Evolutionary conservation across 192 early-diverging fungal species (phyloP), one percentile per base, ranked within the genome.

Genomic region (Coemansia interrupta): DNA sequence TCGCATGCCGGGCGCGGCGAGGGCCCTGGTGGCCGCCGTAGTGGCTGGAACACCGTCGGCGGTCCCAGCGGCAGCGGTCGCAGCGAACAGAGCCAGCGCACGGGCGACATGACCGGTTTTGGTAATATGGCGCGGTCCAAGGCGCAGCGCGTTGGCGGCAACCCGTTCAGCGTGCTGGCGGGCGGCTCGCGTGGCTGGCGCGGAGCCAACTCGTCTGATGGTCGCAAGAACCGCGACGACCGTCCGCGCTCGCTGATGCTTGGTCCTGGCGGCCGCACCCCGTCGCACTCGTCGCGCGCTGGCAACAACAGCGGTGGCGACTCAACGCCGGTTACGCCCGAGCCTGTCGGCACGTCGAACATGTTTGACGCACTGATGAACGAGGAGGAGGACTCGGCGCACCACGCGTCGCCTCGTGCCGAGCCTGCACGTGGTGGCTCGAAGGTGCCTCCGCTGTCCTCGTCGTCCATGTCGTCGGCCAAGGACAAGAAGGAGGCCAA

Each of bases 31-130:
- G 76, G 74, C 12, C 88, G 87, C 32, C 63, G 61, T 26, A 26
- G 68, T 56, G 65, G 70, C 41, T 63, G 79, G 78, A 81, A 65
- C 64, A 80, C 68, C 11, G 78, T 82, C 10, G 90, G 89, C 70
- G 92, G 92, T 1, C 86, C 87, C 81, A 90, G 81, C 51, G 87
- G 78, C 46, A 87, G 85, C 44, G 83, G 83, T 6, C 66, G 63
- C 54, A 40, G 32, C 32, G 80, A 81, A 41, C 66, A 66, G 77
- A 73, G 56, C 62, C 80, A 76, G 78, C 82, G 72, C 60, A 80
- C 83, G 4, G 89, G 87, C 29, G 90, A 95, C 56, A 58, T 93
- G 40, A 78, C 84, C 19, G 78, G 81, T 41, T 93, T 94, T 73
- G 92, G 92, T 36, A 82, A 89, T 50, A 70, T 89, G 2, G 74